Conservation (phyloP, 768 basidiomycete genomes). For the Lepiota brunneoincarnata region DNA sequence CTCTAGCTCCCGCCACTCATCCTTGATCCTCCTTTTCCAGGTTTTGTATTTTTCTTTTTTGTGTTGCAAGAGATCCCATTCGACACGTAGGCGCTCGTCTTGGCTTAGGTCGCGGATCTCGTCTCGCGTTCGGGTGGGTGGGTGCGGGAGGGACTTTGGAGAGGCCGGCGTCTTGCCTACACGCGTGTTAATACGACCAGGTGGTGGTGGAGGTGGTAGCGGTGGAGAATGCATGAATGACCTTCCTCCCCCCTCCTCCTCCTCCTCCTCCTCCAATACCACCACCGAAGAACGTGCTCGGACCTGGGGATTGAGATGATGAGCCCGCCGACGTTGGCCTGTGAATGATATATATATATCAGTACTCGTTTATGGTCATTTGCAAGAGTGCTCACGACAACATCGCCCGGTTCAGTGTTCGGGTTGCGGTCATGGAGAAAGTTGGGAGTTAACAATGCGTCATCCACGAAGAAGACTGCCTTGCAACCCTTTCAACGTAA, state of each 20-base stretch:
- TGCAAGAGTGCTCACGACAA: no score
- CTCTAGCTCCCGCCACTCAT: conserved; percentile 12
- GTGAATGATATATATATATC: no score
- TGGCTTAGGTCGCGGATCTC: not conserved
- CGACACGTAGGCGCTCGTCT: conserved; percentile 4
- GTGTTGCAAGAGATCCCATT: conserved; percentile 10
- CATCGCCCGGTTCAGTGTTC: no score
- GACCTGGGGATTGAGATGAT: not conserved
- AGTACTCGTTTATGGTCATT: no score
- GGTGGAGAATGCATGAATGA: not conserved
- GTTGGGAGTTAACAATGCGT: not conserved
- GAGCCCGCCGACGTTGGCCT: conserved; percentile 1
- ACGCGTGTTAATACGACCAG: not conserved
- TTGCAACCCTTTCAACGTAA: no score
- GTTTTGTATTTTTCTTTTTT: conserved; percentile 12
- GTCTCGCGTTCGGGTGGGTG: not conserved
- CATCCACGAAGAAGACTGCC: not conserved
- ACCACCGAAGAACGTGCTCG: not conserved
- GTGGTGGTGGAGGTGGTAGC: not conserved
- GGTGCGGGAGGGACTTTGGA: not conserved
- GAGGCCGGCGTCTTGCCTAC: not conserved
- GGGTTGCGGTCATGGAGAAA: no score
- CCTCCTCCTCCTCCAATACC: not conserved
- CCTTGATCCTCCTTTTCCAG: conserved; percentile 11
- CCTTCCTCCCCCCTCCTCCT: not conserved